Evolutionary conservation across 192 early-diverging fungal genomes (phyloP).

Genomic region (Powellomyces hirtus): DNA sequence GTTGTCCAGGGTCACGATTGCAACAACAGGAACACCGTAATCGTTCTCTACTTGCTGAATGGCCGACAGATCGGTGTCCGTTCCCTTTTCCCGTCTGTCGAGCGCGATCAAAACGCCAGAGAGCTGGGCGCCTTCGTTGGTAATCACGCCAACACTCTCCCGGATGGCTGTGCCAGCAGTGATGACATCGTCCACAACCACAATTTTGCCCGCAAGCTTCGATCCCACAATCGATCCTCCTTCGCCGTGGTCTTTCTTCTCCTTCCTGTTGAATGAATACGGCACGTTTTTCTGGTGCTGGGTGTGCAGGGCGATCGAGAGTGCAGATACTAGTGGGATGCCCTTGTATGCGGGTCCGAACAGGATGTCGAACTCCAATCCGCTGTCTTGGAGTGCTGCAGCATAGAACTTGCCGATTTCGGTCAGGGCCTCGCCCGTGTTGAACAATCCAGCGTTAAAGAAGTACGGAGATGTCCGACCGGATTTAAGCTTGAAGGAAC

Average conservation of each 20-base stretch:
- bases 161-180: slow-evolving; percentile 99
- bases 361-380: slow-evolving; percentile 76
- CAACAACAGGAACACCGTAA: slow-evolving; percentile 74
- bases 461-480: slow-evolving; percentile 97
- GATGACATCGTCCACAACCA: slow-evolving; percentile 97
- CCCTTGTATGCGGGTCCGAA: slow-evolving; percentile 99
- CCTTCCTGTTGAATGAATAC: slow-evolving; percentile 97
- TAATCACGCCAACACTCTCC: slow-evolving; percentile 82
- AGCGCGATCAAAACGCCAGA: slow-evolving; percentile 89
- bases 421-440: slow-evolving; percentile 79
- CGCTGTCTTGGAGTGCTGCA: slow-evolving; percentile 70
- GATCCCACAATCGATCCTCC: slow-evolving; percentile 95
- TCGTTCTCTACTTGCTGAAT: slow-evolving; percentile 90
- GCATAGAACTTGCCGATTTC: slow-evolving; percentile 90
- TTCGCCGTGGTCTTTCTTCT: slow-evolving; percentile 98
- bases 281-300: slow-evolving; percentile 65
- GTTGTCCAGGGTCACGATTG: slow-evolving; percentile 82
- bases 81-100: slow-evolving; percentile 83
- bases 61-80: slow-evolving; percentile 69
- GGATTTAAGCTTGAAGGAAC: slow-evolving; percentile 87
- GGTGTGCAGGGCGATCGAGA: slow-evolving; percentile 72
- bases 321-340: slow-evolving; percentile 85
- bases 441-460: slow-evolving; percentile 96
- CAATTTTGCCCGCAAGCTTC: slow-evolving; percentile 63
- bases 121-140: slow-evolving; percentile 65